A percentile compares a stretch with the other conserved stretches of the same genome.
phyloP scores from a whole-genome alignment of 345 rosid species.

The Eucalyptus rudis region DNA sequence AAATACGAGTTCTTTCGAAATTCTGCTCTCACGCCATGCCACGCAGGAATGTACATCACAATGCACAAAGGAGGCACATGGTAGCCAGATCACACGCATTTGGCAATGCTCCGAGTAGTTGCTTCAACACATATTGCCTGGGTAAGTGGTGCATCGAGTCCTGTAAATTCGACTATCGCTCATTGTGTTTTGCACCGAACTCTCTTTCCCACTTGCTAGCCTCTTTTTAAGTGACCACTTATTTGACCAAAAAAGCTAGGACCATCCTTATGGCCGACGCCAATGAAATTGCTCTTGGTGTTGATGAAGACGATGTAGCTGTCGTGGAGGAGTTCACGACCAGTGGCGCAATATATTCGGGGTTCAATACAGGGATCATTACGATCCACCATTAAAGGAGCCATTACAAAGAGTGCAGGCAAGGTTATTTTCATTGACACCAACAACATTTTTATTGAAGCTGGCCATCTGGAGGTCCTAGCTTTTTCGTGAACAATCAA shows the following conservation, averaged over 20 bases:
- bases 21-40: not conserved
- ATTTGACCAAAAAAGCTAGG: not conserved
- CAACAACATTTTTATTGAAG: not conserved
- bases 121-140: not conserved
- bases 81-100: not conserved
- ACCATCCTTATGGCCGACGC: not conserved
- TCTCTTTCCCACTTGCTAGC: not conserved
- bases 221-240: not conserved
- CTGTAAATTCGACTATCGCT: not conserved
- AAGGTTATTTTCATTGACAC: not conserved
- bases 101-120: not conserved
- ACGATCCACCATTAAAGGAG: not conserved
- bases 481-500: not conserved
- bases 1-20: too few relatives aligned
- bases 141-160: not conserved
- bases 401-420: not conserved
- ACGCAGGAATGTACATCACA: not conserved
- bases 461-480: not conserved
- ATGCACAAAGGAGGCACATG: not conserved
- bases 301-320: not conserved
- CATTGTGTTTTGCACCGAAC: not conserved
- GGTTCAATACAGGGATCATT: not conserved
- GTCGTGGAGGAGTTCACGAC: not conserved
- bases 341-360: not conserved
- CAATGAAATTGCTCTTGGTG: not conserved